Evolutionary conservation across 225 moss, liverwort and hornwort species (phyloP).

Genomic region (Physcomitrium patens): DNA sequence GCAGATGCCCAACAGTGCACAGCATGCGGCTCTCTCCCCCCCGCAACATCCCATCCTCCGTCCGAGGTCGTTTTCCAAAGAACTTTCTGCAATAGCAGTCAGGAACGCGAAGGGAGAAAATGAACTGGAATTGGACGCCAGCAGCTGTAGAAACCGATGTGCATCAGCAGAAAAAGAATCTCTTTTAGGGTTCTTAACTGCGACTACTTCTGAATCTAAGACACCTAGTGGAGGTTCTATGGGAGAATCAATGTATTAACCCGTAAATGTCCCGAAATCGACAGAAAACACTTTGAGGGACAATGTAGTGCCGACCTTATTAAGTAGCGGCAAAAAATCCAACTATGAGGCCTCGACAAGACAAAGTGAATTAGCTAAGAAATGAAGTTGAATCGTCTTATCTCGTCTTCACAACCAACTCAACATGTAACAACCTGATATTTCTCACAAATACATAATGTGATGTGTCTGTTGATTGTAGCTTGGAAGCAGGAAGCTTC

Average conservation of each 20-base stretch:
- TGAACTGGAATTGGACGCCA: neutral
- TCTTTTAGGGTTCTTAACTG: neutral
- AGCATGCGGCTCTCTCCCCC: too few species aligned
- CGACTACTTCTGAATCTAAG: neutral
- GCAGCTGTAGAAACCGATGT: neutral
- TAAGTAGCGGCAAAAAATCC: constrained; percentile 25
- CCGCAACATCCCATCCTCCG: too few species aligned
- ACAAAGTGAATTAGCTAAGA: too few species aligned
- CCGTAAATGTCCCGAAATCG: constrained; percentile 17
- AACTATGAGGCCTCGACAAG: constrained; percentile 37
- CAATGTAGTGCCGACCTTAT: constrained; percentile 20
- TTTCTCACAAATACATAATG: too few species aligned
- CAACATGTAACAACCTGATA: too few species aligned
- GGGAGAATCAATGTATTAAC: neutral
- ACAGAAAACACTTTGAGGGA: constrained; percentile 15
- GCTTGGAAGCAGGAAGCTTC: too few species aligned
- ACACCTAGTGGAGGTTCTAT: neutral
- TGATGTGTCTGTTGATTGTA: too few species aligned
- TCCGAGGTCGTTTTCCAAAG: too few species aligned
- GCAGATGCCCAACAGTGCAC: too few species aligned
- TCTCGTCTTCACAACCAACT: too few species aligned
- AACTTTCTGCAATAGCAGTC: constrained; percentile 9
- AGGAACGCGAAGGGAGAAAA: constrained; percentile 36
- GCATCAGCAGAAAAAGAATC: neutral
- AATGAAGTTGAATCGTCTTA: too few species aligned